Evolutionary conservation across 116 monocot genomes (phyloP), one percentile per base, ranked within the genome.

Genomic region (Dioscorea cayenensis): DNA sequence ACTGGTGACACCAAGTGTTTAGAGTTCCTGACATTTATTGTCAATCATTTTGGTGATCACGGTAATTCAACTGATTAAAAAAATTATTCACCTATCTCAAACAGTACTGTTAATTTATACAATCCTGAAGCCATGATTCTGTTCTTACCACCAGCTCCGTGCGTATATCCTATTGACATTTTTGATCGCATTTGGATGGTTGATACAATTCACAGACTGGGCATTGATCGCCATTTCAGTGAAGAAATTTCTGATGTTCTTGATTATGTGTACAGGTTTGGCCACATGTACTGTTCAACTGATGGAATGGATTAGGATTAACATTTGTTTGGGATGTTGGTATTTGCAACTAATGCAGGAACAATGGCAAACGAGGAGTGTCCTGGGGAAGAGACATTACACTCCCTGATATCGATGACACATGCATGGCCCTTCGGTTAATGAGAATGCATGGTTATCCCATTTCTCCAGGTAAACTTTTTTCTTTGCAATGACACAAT

Each of bases 371-470:
- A 51, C 25, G 61, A 48, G 88, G 85, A 11, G 76, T 88, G 21
- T 88, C 77, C 20, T 84, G 88, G 85, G 81, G 82, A 23, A 88
- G 80, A 66, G 76, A 80, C 63, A 69, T 81, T 3, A 38, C 25
- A 25, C 74, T 84, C 12, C 79, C 64, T 8, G 88, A 88, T 36
- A 75, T 79, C 14, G 88, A 88, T 75, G 84, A 88, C 64, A 88
- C 88, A 5, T 51, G 79, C 28, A 88, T 88, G 88, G 88, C 68
- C 12, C 82, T 88, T 27, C 75, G 88, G 8, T 74, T 84, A 2
- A 66, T 88, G 17, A 71, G 84, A 7, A 73, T 88, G 7, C 84
- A 88, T 79, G 88, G 88, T 70, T 85, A 79, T 61, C 67, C 78
- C 64, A 85, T 89, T 28, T 85, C 88, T n/a, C 51, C 85, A 14